These are phyloP conservation scores for Pseudoperonospora humuli DNA, from an alignment of 352 stramenopile species.

Conservation along the genomic window DNA sequence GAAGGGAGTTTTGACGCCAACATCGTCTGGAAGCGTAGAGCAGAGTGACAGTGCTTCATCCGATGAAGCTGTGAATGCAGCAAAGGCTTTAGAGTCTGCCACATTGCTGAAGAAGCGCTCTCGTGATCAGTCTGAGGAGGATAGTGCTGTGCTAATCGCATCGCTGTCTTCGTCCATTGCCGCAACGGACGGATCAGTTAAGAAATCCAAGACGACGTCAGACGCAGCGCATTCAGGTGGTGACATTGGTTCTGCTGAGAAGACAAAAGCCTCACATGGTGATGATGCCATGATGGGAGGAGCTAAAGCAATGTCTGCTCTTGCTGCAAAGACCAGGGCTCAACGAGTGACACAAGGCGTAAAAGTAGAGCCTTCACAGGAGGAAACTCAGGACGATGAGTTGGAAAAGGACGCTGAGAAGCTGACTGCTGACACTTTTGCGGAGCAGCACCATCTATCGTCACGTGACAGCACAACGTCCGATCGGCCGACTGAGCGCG, in stretches of 20 bases:
- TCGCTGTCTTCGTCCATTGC: constrained; percentile 2
- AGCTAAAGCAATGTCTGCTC: constrained; percentile 1
- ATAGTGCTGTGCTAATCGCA: constrained; percentile 7
- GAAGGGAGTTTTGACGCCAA: constrained; percentile 27
- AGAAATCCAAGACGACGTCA: constrained; percentile 25
- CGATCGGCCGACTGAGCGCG: constrained; percentile 5
- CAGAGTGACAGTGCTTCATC: constrained; percentile 43
- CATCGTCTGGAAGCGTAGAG: constrained; percentile 31
- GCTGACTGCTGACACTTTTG: background rate
- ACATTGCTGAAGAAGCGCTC: constrained; percentile 52
- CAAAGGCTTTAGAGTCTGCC: constrained; percentile 22
- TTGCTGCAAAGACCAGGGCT: constrained; percentile 1
- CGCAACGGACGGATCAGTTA: constrained; percentile 11
- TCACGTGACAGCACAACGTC: constrained; percentile 5
- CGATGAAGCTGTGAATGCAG: constrained; percentile 27
- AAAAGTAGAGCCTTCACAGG: constrained; percentile 8
- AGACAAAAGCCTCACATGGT: constrained; percentile 9
- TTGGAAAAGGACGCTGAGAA: constrained; percentile 1
- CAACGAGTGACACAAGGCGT: constrained; percentile 1
- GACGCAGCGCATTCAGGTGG: constrained; percentile 17
- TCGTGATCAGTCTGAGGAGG: constrained; percentile 24
- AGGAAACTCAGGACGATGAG: constrained; percentile 3
- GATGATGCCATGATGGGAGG: constrained; percentile 25
- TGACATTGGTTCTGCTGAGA: constrained; percentile 7
- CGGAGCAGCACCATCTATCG: background rate